Percentiles rank a stretch among this genome's conserved stretches.
Conservation (phyloP, 2,329 filamentous ascomycete species). For the Nothomitra cinnamomea region DNA sequence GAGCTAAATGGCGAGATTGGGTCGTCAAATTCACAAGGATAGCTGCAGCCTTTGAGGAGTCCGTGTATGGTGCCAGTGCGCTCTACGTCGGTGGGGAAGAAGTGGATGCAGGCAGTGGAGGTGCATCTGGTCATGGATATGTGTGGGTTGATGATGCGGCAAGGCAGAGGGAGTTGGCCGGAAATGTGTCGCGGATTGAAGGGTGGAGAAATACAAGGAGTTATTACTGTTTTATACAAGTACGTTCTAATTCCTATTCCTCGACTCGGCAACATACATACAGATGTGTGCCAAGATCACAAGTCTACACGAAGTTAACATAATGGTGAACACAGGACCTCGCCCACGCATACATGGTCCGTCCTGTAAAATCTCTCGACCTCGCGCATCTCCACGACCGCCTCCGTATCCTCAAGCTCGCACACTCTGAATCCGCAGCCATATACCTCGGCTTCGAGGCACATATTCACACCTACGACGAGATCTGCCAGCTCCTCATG, state of each 20-base stretch:
- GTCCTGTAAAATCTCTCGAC: constrained; percentile 65
- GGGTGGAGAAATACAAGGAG: constrained; percentile 92
- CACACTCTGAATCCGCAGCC: constrained; percentile 56
- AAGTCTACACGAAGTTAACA: no score
- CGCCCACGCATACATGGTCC: constrained; percentile 43
- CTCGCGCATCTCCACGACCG: constrained; percentile 87
- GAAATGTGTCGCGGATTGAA: constrained; percentile 84
- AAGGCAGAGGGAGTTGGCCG: constrained; percentile 72
- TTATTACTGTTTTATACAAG: constrained; percentile 91
- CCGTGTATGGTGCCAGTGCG: constrained; percentile 82
- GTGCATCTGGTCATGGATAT: constrained; percentile 71
- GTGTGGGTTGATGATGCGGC: constrained; percentile 78
- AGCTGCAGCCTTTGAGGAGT: constrained; percentile 85
- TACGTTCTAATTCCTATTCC: constrained; percentile 19
- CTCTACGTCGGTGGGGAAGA: constrained; percentile 72
- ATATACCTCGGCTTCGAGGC: constrained; percentile 70
- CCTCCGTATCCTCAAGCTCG: constrained; percentile 64
- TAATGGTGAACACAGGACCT: no score
- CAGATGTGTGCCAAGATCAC: no score
- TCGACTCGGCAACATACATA: not conserved
- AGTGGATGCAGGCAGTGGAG: constrained; percentile 26
- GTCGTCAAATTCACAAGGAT: constrained; percentile 88
- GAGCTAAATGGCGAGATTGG: constrained; percentile 88
- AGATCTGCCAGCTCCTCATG: constrained; percentile 67
- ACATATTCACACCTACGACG: constrained; percentile 63